Evolutionary conservation across 2,329 filamentous ascomycete genomes (phyloP), one percentile per base, ranked within the genome.

Genomic region (Chaetomium strumarium): DNA sequence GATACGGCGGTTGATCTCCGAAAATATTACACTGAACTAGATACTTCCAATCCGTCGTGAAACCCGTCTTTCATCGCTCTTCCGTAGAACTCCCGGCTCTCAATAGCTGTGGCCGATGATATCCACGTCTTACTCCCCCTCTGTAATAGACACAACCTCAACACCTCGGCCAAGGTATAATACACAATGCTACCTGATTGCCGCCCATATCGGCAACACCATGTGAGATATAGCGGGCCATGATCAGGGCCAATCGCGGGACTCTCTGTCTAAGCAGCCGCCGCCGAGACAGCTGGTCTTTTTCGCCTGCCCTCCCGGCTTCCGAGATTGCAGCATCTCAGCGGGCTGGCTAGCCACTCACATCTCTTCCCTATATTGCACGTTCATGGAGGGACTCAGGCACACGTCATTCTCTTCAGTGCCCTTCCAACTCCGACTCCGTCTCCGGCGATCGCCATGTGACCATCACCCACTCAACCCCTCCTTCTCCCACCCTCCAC

Each of bases 401-500:
- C 31, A 36, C 17, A 24, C 20, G 9, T 20, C 20, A 43, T 43
- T 20, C 40, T n/a, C 24, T 24, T 24, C 4, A 24, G 24, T 4
- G 24, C 24, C 4, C 24, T 7, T n/a, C n/a, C n/a, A n/a, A n/a
- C 24, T 24, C 24, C 24, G 7, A 24, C 24, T 24, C 24, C 24
- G 24, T 4, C 24, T 24, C 24, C 24, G 7, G 24, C 24, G 24
- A 24, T 24, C 4, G 19, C 37, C 36, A 33, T n/a, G 7, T 24
- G 24, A 20, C 37, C 17, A 42, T 30, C 44, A 30, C 34, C 44
- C 30, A 30, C 47, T 66, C 71, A 59, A 70, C 68, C 65, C 84
- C 84, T 5, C 77, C 79, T 58, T 84, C 82, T 24, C 63, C 84
- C 77, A 58, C 34, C 34, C 81, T 78, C 84, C 84, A 87, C 57